Percentiles rank a stretch among this genome's conserved stretches.
Evolutionary conservation across 495 filamentous ascomycete species (phyloP).

Genomic region (Podospora pseudoanserina): DNA sequence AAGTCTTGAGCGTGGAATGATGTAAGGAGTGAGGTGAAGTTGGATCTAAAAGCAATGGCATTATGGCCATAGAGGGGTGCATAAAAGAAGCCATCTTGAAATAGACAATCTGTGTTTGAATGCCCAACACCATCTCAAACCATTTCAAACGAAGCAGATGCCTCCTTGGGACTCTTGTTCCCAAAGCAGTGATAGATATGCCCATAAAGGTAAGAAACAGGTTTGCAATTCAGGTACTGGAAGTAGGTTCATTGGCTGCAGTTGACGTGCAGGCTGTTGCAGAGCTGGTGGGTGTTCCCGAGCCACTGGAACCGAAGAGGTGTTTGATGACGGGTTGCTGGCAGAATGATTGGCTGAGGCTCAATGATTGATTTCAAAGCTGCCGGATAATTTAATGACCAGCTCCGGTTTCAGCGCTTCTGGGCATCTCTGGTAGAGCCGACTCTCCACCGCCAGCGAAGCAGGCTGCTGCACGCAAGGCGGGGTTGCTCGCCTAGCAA

Average conservation of each 20-base stretch:
- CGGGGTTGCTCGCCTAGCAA: conserved; percentile 35
- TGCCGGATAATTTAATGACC: conserved; percentile 4
- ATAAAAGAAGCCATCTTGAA: conserved; percentile 2
- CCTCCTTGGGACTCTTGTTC: neutral
- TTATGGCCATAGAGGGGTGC: neutral
- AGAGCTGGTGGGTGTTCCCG: neutral
- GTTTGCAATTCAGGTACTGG: neutral
- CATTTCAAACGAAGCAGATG: neutral
- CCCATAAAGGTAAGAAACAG: neutral
- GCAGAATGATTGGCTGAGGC: neutral
- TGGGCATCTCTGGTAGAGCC: conserved; percentile 3
- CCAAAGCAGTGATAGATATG: neutral
- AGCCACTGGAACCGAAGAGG: neutral
- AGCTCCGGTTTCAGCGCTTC: neutral
- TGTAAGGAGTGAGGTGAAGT: neutral
- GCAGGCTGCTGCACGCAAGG: conserved; percentile 19
- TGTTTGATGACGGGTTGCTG: neutral
- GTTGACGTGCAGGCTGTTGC: conserved; percentile 1
- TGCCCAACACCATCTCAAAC: neutral
- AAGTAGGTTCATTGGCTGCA: neutral
- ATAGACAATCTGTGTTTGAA: neutral
- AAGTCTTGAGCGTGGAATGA: conserved; percentile 23
- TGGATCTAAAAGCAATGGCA: neutral
- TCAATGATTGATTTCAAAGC: conserved; percentile 2
- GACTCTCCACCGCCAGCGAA: conserved; percentile 5